Conservation (phyloP, 768 basidiomycete genomes). For the Pulveroboletus sp. region DNA sequence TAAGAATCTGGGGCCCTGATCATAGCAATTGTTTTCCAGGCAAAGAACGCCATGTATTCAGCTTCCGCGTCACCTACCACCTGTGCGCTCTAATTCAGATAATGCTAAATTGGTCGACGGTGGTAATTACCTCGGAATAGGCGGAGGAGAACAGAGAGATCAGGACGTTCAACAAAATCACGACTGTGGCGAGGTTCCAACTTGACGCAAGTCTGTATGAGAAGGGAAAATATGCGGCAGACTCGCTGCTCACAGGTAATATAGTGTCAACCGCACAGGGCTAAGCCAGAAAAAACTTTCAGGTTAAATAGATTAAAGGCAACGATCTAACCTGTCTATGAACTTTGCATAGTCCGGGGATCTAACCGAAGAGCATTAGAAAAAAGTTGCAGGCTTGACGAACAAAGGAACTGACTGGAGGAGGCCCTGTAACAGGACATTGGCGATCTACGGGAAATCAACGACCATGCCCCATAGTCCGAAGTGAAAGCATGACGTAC, state of each 20-base stretch:
- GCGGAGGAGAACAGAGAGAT: slow-evolving; percentile 95
- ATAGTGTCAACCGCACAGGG: slow-evolving; percentile 61
- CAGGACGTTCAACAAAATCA: slow-evolving; percentile 87
- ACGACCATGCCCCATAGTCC: not conserved
- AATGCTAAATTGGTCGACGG: not conserved
- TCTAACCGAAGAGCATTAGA: slow-evolving; percentile 30
- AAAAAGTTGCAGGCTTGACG: not conserved
- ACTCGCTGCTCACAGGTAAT: slow-evolving; percentile 62
- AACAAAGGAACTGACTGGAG: slow-evolving; percentile 51
- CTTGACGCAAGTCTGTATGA: slow-evolving; percentile 30
- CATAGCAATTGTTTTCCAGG: slow-evolving; percentile 80
- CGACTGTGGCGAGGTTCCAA: slow-evolving; percentile 80
- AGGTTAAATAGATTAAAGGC: not conserved
- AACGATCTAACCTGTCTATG: slow-evolving; percentile 37
- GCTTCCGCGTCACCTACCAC: slow-evolving; percentile 82
- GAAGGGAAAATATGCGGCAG: not conserved
- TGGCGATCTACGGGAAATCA: slow-evolving; percentile 47
- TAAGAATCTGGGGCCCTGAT: slow-evolving; percentile 79
- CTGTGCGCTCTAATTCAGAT: slow-evolving; percentile 34
- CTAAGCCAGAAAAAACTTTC: slow-evolving; percentile 26
- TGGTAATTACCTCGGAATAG: slow-evolving; percentile 70
- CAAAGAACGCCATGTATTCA: slow-evolving; percentile 88
- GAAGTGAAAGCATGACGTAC: slow-evolving; percentile 35
- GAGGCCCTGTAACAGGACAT: slow-evolving; percentile 74
- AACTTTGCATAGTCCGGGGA: slow-evolving; percentile 67